Conservation (phyloP, 208 protist species). For the Borovskyia barvae region DNA sequence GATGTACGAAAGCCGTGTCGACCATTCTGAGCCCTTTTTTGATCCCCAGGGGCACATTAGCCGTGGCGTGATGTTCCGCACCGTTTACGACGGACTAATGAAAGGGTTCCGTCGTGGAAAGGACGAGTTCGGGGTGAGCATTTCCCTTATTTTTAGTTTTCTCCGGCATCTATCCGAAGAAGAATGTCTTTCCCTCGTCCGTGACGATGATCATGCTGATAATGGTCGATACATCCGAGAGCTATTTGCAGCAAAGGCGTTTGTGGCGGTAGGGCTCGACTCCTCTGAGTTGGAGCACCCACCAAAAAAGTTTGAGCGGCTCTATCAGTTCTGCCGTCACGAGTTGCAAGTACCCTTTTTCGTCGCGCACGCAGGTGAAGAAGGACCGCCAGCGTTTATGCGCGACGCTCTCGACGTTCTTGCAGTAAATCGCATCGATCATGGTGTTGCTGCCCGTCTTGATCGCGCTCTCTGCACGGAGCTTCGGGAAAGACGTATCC, state of each 20-base stretch:
- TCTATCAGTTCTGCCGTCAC: slow-evolving; percentile 42
- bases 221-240: slow-evolving; percentile 38
- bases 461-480: slow-evolving; percentile 25
- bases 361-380: slow-evolving; percentile 60
- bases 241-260: slow-evolving; percentile 38
- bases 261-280: slow-evolving; percentile 48
- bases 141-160: slow-evolving; percentile 45
- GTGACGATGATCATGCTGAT: slow-evolving; percentile 18
- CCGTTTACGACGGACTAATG: slow-evolving; percentile 43
- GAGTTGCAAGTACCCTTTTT: slow-evolving; percentile 33
- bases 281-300: slow-evolving; percentile 43
- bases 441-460: slow-evolving; percentile 32
- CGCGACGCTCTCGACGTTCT: slow-evolving; percentile 24
- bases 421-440: slow-evolving; percentile 46
- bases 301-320: slow-evolving; percentile 47
- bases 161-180: slow-evolving; percentile 44
- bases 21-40: slow-evolving; percentile 55
- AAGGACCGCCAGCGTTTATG: slow-evolving; percentile 46
- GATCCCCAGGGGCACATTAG: slow-evolving; percentile 51
- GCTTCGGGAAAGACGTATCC: slow-evolving; percentile 20
- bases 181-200: slow-evolving; percentile 37
- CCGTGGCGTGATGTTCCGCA: slow-evolving; percentile 35
- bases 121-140: slow-evolving; percentile 33
- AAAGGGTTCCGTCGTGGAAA: slow-evolving; percentile 30
- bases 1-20: slow-evolving; percentile 28